Evolutionary conservation across 2,329 filamentous ascomycete genomes (phyloP).

Genomic region (Pseudogymnoascus sp.): DNA sequence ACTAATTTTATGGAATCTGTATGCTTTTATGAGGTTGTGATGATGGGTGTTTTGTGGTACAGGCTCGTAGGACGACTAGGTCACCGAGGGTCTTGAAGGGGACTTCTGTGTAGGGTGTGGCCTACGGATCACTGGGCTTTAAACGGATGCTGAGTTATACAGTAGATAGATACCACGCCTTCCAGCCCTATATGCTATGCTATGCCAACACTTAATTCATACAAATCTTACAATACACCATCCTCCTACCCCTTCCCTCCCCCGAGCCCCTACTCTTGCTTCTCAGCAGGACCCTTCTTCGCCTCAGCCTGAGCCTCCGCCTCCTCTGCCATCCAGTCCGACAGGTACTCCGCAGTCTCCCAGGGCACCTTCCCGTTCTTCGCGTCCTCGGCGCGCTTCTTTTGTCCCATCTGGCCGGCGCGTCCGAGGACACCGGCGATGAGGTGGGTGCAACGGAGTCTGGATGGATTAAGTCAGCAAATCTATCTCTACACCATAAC

Average conservation of each 20-base stretch:
- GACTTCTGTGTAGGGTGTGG: background rate
- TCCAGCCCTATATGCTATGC: constrained; percentile 3
- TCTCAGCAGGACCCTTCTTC: background rate
- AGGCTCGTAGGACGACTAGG: background rate
- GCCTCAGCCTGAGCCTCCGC: background rate
- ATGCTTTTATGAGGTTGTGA: background rate
- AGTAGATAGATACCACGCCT: constrained; percentile 1
- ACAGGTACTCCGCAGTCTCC: constrained; percentile 33
- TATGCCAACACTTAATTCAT: constrained; percentile 3
- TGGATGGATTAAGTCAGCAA: constrained; percentile 30
- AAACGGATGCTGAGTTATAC: background rate
- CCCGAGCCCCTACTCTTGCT: background rate
- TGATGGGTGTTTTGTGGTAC: background rate
- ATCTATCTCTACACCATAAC: background rate
- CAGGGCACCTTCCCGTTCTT: constrained; percentile 56
- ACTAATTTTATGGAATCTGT: background rate
- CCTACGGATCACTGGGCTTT: background rate
- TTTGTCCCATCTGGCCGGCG: constrained; percentile 72
- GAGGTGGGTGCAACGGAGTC: constrained; percentile 72
- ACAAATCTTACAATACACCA: constrained; percentile 2
- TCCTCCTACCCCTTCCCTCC: background rate
- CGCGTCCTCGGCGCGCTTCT: constrained; percentile 57
- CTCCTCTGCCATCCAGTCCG: constrained; percentile 17
- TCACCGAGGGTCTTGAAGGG: background rate
- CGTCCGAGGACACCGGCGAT: constrained; percentile 80